Conservation (phyloP, 495 filamentous ascomycete species). For the Baudoinia panamericana region DNA sequence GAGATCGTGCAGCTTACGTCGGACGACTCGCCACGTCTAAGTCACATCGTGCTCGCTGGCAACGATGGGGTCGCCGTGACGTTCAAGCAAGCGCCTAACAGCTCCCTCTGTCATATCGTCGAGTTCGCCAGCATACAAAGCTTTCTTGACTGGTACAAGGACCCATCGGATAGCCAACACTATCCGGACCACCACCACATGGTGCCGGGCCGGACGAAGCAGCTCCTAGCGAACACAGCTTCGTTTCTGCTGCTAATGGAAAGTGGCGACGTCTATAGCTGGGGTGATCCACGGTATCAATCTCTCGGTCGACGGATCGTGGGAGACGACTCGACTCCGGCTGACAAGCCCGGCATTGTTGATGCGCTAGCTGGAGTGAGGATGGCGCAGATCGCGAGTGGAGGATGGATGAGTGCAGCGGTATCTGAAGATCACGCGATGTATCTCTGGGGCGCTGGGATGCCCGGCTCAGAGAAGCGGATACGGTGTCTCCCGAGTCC, state of each 20-base stretch:
- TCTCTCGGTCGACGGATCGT: constrained; percentile 23
- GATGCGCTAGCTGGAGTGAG: constrained; percentile 39
- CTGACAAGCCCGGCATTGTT: constrained; percentile 33
- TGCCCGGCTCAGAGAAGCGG: constrained; percentile 2
- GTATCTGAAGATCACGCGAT: constrained; percentile 44
- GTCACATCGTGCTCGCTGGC: constrained; percentile 6
- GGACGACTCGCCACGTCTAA: constrained; percentile 1
- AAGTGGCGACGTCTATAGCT: constrained; percentile 41
- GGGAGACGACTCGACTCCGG: constrained; percentile 21
- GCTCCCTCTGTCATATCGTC: constrained; percentile 2
- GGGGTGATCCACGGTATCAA: constrained; percentile 46
- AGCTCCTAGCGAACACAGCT: constrained; percentile 39
- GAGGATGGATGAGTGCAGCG: constrained; percentile 45
- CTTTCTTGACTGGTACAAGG: constrained; percentile 14
- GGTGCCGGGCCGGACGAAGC: constrained; percentile 19
- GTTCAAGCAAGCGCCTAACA: constrained; percentile 8
- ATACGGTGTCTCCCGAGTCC: constrained; percentile 11
- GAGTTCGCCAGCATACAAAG: constrained; percentile 1
- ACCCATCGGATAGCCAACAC: not conserved
- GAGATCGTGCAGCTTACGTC: not conserved
- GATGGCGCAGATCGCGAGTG: constrained; percentile 40
- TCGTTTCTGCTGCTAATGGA: constrained; percentile 40
- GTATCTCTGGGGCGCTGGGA: constrained; percentile 46
- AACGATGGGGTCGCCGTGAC: constrained; percentile 12
- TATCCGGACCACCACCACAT: constrained; percentile 9